Base-by-base conservation (phyloP, 176 grass and related monocot species). In the Saccharum spontaneum region DNA sequence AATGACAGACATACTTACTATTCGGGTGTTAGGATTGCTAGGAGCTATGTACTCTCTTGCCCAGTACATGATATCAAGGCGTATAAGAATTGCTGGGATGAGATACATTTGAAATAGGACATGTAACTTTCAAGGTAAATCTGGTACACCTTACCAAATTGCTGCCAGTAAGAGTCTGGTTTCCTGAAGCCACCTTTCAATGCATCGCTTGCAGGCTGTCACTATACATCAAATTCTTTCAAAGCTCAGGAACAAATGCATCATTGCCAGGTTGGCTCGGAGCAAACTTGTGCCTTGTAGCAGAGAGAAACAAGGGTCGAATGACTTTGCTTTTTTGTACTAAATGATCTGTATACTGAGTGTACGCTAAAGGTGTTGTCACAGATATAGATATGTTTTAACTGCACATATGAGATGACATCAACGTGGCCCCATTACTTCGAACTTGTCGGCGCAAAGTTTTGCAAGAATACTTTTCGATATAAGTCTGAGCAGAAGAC, bases 41-140 rank as follows among this genome's bases (percentile, higher is more conserved):
- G 97, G 97, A 76, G 81, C 90, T 80, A 99, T 99, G 80, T 99
- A 91, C 95, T 96, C 94, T 57, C 88, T 99, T 72, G 88, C 75
- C 16, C 97, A 99, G 80, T 96, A 96, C 66, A 73, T 88, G 59
- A 91, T 99, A 92, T 99, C 93, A 67, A 92, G 93, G 85, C 86
- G 79, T 63, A 96, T 95, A 86, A 91, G 93, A 86, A 90, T 99
- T 82, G 97, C 97, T 62, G 97, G 97, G 65, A 99, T 99, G 97
- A 93, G 79, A 87, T 99, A 95, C 80, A 99, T 99, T 76, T 75
- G 48, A 94, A 80, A 59, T 76, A 87, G 85, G 92, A 69, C 73
- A 86, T 86, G 75, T 84, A 79, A 76, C 31, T 87, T 79, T 79
- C 89, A 79, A 86, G 90, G 83, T 76, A 64, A 81, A 92, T 79